phyloP scores from a whole-genome alignment of 2,329 filamentous ascomycete species.

The Hypoxylon sp. region DNA sequence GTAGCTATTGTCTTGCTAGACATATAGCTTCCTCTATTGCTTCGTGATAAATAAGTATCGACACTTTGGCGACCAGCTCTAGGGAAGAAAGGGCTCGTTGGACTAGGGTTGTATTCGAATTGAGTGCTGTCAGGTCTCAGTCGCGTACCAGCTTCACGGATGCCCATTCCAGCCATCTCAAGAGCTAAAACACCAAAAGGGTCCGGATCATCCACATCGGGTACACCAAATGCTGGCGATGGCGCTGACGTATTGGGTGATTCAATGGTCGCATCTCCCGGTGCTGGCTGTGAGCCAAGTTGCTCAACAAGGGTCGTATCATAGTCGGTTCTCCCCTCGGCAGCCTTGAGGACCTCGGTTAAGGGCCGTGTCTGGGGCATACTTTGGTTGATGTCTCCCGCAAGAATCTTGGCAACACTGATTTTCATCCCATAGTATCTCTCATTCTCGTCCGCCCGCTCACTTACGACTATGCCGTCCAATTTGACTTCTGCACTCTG shows the following conservation, averaged over 20 bases:
- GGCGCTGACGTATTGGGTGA: constrained; percentile 58
- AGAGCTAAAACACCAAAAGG: constrained; percentile 92
- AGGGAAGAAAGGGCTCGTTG: constrained; percentile 78
- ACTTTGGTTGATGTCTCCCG: constrained; percentile 69
- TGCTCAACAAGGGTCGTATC: constrained; percentile 77
- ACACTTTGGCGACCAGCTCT: constrained; percentile 76
- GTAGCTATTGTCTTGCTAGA: constrained; percentile 72
- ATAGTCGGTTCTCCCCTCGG: constrained; percentile 84
- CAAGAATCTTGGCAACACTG: constrained; percentile 70
- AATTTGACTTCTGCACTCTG: constrained; percentile 69
- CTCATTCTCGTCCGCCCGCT: constrained; percentile 72
- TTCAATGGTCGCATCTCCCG: constrained; percentile 77
- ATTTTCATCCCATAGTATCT: constrained; percentile 68
- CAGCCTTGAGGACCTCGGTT: constrained; percentile 87
- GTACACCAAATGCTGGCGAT: constrained; percentile 79
- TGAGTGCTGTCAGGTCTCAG: constrained; percentile 81
- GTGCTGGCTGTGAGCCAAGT: constrained; percentile 76
- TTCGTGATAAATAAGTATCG: constrained; percentile 72
- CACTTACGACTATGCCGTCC: constrained; percentile 70
- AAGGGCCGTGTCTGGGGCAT: constrained; percentile 72
- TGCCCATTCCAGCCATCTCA: constrained; percentile 91
- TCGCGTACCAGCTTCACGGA: constrained; percentile 88
- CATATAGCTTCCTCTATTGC: constrained; percentile 82
- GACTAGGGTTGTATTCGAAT: constrained; percentile 85
- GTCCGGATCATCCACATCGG: constrained; percentile 85